Percentiles rank a stretch among this genome's conserved stretches.
Conservation (phyloP, 2,329 filamentous ascomycete species). For the Whalleya microplaca region DNA sequence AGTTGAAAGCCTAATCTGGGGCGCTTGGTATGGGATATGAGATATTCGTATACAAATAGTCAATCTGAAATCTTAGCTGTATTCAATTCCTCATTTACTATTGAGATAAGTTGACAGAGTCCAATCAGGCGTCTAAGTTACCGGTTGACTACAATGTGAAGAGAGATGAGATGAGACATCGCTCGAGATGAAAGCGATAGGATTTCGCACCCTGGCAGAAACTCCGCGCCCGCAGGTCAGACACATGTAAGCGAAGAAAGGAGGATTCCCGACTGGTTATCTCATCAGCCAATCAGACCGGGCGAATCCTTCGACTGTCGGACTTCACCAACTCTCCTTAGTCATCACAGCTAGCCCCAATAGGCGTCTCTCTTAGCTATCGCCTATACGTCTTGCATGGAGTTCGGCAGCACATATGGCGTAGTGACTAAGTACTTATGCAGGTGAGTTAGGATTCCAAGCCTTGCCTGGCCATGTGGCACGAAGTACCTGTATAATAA, state of each 20-base stretch:
- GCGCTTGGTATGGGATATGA: not conserved
- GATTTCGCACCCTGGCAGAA: not conserved
- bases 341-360: not conserved
- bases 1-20: not conserved
- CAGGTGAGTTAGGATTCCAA: no score
- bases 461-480: no score
- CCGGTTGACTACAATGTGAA: not conserved
- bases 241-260: slow-evolving; percentile 6
- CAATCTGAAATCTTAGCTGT: no score
- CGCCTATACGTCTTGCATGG: no score
- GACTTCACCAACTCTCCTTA: slow-evolving; percentile 19
- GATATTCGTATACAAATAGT: no score
- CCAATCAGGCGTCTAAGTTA: no score
- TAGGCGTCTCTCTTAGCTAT: not conserved
- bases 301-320: not conserved
- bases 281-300: slow-evolving; percentile 7
- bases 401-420: no score
- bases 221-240: slow-evolving; percentile 11
- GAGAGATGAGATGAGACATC: not conserved
- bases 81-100: no score
- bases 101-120: no score
- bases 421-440: no score
- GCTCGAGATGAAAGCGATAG: not conserved
- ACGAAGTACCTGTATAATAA: no score
- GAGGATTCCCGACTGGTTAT: not conserved